These are phyloP conservation scores for Aspergillus hortae DNA, from an alignment of 2,329 filamentous ascomycete genomes.

Conservation along the genomic window DNA sequence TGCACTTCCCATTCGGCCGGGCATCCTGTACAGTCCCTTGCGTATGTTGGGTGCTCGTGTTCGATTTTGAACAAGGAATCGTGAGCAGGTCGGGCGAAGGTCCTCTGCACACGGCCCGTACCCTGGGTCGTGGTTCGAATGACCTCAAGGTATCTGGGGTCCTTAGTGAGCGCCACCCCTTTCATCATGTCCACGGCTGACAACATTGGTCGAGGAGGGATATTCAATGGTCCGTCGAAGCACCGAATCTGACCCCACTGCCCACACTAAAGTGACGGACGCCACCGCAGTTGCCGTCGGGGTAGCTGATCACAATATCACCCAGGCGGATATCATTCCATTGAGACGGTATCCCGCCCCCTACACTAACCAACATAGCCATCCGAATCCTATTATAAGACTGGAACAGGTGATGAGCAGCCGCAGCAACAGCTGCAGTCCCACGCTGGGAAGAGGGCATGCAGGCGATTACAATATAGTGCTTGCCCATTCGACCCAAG, in stretches of 20 bases:
- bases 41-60: slow-evolving; percentile 4
- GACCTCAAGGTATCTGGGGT: no score
- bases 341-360: slow-evolving; percentile 24
- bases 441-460: slow-evolving; percentile 12
- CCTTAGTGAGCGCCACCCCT: neutral
- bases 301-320: slow-evolving; percentile 26
- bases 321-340: slow-evolving; percentile 27
- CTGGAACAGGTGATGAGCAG: slow-evolving; percentile 16
- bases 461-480: slow-evolving; percentile 19
- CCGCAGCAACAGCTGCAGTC: slow-evolving; percentile 12
- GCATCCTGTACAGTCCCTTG: slow-evolving; percentile 7
- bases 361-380: slow-evolving; percentile 20
- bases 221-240: slow-evolving; percentile 12
- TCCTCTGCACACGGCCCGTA: neutral
- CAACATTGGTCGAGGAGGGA: slow-evolving; percentile 14
- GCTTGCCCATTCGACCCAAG: slow-evolving; percentile 16
- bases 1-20: slow-evolving; percentile 8
- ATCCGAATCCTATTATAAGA: slow-evolving; percentile 17
- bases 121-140: no score
- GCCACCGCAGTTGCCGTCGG: slow-evolving; percentile 13
- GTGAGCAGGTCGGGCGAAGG: slow-evolving; percentile 4
- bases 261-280: slow-evolving; percentile 26
- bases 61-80: slow-evolving; percentile 10
- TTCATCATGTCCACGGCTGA: slow-evolving; percentile 7
- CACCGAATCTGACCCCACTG: slow-evolving; percentile 9